Conservation (phyloP, 148 eudicot genomes). For the Cornus controversa region DNA sequence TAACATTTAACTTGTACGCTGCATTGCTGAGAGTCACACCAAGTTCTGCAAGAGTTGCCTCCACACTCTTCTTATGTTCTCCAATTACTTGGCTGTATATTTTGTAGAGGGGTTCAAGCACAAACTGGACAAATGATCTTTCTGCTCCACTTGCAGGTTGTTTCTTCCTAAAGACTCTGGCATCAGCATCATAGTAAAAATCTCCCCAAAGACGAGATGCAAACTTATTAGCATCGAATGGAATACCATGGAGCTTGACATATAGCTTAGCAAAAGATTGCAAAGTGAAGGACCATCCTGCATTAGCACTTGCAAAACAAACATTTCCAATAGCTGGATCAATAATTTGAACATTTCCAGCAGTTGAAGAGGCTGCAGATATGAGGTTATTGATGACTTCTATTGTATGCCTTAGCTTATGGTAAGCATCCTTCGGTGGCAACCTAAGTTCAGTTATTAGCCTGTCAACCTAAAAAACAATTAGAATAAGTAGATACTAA, state of each 20-base stretch:
- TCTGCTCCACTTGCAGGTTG: slow-evolving; percentile 78
- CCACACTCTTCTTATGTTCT: slow-evolving; percentile 98
- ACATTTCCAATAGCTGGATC: slow-evolving; percentile 94
- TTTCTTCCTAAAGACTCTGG: slow-evolving; percentile 68
- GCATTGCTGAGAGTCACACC: slow-evolving; percentile 94
- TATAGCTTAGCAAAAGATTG: slow-evolving; percentile 96
- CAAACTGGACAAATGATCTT: slow-evolving; percentile 91
- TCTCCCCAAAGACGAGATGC: slow-evolving; percentile 99
- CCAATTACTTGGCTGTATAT: slow-evolving; percentile 98
- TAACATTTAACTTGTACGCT: slow-evolving; percentile 82
- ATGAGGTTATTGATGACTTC: slow-evolving; percentile 87
- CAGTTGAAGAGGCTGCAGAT: slow-evolving; percentile 81
- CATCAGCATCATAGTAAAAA: slow-evolving; percentile 68
- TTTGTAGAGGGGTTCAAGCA: slow-evolving; percentile 95
- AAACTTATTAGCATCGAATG: slow-evolving; percentile 88
- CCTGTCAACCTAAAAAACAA: slow-evolving; percentile 73
- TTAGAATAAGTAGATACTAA: background rate
- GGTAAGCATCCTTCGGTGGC: slow-evolving; percentile 99
- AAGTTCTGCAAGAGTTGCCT: slow-evolving; percentile 85
- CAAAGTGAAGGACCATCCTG: slow-evolving; percentile 97
- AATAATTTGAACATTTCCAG: slow-evolving; percentile 74
- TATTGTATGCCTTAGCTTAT: slow-evolving; percentile 82
- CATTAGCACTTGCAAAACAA: slow-evolving; percentile 94
- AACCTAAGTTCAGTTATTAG: slow-evolving; percentile 90
- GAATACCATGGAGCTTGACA: slow-evolving; percentile 87